A percentile compares a stretch with the other conserved stretches of the same genome.
These are phyloP conservation scores for Candida frijolesensis DNA, from an alignment of 1,139 yeast genomes.

Conservation along the genomic window DNA sequence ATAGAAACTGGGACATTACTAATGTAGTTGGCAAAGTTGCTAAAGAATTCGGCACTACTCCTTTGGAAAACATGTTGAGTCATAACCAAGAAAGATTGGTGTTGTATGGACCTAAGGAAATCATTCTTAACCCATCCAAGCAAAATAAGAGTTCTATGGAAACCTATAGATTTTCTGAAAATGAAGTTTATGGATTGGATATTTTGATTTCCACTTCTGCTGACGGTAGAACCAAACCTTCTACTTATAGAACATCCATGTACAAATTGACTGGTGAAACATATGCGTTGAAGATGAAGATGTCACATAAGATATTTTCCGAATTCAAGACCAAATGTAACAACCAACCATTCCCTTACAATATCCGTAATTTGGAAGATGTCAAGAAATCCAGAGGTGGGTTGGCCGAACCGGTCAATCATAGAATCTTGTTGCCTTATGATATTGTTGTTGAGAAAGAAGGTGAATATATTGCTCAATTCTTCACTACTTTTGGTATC, in stretches of 20 bases:
- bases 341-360: constrained; percentile 68
- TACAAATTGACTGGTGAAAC: constrained; percentile 73
- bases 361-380: constrained; percentile 67
- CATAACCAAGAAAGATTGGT: constrained; percentile 73
- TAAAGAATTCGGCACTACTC: constrained; percentile 57
- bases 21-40: constrained; percentile 67
- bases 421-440: constrained; percentile 68
- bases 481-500: constrained; percentile 74
- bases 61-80: constrained; percentile 78
- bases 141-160: constrained; percentile 66
- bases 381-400: constrained; percentile 78
- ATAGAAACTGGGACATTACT: constrained; percentile 79
- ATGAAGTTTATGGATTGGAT: constrained; percentile 80
- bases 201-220: constrained; percentile 66
- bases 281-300: constrained; percentile 71
- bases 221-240: constrained; percentile 67
- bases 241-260: constrained; percentile 66
- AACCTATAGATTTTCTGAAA: constrained; percentile 68
- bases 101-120: constrained; percentile 75
- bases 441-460: constrained; percentile 72
- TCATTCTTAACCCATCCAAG: constrained; percentile 75
- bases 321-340: constrained; percentile 66
- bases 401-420: constrained; percentile 71
- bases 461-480: constrained; percentile 70
- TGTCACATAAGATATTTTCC: constrained; percentile 68